Base-by-base conservation (phyloP, 768 basidiomycete genomes). In the Naganishia kalamii region DNA sequence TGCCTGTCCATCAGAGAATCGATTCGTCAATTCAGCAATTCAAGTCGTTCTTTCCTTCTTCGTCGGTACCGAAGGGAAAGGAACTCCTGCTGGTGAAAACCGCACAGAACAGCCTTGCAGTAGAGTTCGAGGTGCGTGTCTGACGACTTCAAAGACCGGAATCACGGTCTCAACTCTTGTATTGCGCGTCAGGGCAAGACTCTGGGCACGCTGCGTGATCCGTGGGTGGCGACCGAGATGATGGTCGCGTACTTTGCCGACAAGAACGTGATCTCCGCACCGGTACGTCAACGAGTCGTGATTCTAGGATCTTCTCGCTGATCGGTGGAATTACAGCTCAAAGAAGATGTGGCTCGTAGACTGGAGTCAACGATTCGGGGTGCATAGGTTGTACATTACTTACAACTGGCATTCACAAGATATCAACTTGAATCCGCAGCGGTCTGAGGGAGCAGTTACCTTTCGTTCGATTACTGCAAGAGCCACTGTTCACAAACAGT, bases 171-270 rank as follows among this genome's bases (percentile, higher is more conserved):
- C n/a, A n/a, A n/a, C 11, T 29, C 29, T 30, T 15, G 29, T 37
- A 4, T n/a, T 32, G n/a, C 32, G 70, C 63, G 19, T 0, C 23
- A 57, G 54, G 76, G 73, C 6, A 71, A 71, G 30, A 51, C 70
- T 0, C 71, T 80, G 13, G 79, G 79, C 8, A 65, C 49, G 27
- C 69, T 80, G 25, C 60, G 66, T 12, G 74, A 79, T 33, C 35
- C 67, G 0, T 71, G 74, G 68, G 62, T 80, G 4, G 72, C 73
- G 0, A 70, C 68, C 17, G 72, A 79, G 61, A 63, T 80, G 60
- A 77, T 80, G 67, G 63, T 76, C 25, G 75, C 77, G 0, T 80
- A 80, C 70, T 79, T 80, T 49, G 68, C 75, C 1, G 74, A 78
- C 48, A 70, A 73, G 60, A 71, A 75, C 48, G 70, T 75, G 43